Conservation (phyloP, 352 stramenopile species). For the Phytopythium helicoides region DNA sequence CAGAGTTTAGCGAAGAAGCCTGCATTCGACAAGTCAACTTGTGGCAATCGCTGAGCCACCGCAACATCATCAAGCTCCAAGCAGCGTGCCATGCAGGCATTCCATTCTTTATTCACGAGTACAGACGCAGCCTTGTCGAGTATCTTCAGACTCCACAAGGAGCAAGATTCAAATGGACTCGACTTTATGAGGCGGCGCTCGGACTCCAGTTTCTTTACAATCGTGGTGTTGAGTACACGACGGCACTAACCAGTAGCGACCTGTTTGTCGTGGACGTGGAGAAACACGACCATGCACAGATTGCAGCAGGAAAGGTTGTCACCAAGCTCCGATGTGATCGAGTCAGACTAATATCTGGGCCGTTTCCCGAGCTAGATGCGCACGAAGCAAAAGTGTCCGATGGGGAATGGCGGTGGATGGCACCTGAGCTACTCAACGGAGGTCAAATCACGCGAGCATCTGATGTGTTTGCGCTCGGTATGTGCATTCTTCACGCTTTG, state of each 20-base stretch:
- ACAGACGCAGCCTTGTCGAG: not conserved
- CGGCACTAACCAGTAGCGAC: not conserved
- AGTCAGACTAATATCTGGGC: not conserved
- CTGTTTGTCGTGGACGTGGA: not conserved
- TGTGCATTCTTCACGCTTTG: not conserved
- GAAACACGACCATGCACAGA: not conserved
- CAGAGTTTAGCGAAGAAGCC: not conserved
- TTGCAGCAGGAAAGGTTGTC: not conserved
- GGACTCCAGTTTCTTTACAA: not conserved
- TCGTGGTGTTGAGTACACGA: not conserved
- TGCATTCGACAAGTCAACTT: not conserved
- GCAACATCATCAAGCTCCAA: not conserved
- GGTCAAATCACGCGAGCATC: not conserved
- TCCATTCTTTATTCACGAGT: not conserved
- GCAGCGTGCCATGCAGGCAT: not conserved
- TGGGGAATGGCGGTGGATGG: not conserved
- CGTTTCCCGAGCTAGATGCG: no score
- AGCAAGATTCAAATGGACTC: constrained; percentile 1
- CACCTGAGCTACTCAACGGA: not conserved
- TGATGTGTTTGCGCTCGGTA: constrained; percentile 5
- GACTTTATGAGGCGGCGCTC: not conserved
- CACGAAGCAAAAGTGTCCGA: no score
- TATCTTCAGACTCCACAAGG: not conserved
- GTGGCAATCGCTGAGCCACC: not conserved
- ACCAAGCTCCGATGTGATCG: not conserved